Evolutionary conservation across 176 grass and related monocot genomes (phyloP), one percentile per base, ranked within the genome.

Genomic region (Neostapfia colusana): DNA sequence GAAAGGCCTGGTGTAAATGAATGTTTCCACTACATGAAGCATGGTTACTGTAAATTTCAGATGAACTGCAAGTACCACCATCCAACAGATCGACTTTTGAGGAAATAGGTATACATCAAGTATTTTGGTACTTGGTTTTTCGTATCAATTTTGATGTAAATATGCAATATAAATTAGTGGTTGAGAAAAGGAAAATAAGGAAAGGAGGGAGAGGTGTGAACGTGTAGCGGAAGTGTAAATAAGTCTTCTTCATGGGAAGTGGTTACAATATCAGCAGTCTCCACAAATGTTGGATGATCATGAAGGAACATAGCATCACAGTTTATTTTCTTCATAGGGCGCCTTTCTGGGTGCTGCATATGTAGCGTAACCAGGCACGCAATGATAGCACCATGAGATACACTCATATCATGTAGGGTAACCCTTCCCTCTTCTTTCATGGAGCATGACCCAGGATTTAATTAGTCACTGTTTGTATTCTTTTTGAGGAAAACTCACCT

Each of bases 51-150:
- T 79, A 88, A 65, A 75, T 91, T 82, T n/a, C 64, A 77, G 67
- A 74, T 59, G 61, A 54, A 50, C 31, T 91, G 89, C 89, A 91
- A 74, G 46, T 91, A 78, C 60, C 77, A 91, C 74, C 85, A 91
- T 66, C 89, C 85, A 55, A 74, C 31, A 79, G 40, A 73, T 48
- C 53, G 18, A 18, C 51, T 80, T 67, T 61, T 44, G 26, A 71
- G 25, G 25, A 65, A 81, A 46, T 62, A 34, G 71, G 78, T 81
- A 62, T 17, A 62, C 12, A 73, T 64, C 3, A 50, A 50, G 15
- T 58, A 62, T 31, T 14, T 61, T 49, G 43, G 8, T 54, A 25
- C 18, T 50, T 65, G 0, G 2, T 65, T 65, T 23, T 51, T 4
- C 5, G 9, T n/a, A 3, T 18, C 3, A 74, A 75, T 6, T 42